Evolutionary conservation across 108 stramenopile genomes (phyloP).

Genomic region (Phaeodactylum tricornutum): DNA sequence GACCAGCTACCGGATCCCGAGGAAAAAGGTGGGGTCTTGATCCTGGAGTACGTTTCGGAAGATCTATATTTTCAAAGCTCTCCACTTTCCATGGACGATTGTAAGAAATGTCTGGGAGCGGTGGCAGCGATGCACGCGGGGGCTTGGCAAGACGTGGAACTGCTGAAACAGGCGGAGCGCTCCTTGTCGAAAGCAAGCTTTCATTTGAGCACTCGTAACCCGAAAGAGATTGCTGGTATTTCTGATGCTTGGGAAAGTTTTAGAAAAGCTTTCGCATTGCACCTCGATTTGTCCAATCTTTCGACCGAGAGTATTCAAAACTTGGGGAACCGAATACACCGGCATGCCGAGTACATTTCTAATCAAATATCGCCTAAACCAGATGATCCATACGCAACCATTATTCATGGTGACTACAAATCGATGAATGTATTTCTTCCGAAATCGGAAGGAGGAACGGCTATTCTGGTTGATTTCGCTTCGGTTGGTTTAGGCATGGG

Average conservation of each 20-base stretch:
- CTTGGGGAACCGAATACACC: conserved; percentile 41
- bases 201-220: conserved; percentile 57
- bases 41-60: conserved; percentile 23
- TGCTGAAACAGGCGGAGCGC: conserved; percentile 26
- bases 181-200: conserved; percentile 48
- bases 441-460: conserved; percentile 3
- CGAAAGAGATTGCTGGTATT: conserved; percentile 49
- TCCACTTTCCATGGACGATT: conserved; percentile 38
- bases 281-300: conserved; percentile 12
- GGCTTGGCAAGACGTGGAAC: conserved; percentile 43
- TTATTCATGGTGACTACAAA: conserved; percentile 73
- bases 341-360: conserved; percentile 50
- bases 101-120: conserved; percentile 32
- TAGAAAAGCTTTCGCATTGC: conserved; percentile 14
- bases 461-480: conserved; percentile 70
- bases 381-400: conserved; percentile 45
- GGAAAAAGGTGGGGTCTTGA: conserved; percentile 17
- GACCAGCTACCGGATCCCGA: background rate
- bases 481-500: conserved; percentile 66
- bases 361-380: conserved; percentile 42
- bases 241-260: conserved; percentile 50
- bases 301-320: conserved; percentile 13
- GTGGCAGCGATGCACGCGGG: conserved; percentile 62
- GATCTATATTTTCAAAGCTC: conserved; percentile 54
- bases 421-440: conserved; percentile 76